A percentile compares a stretch with the other conserved stretches of the same genome.
These are phyloP conservation scores for Penstemon barbatus DNA, from an alignment of 257 asterid species.

Conservation along the genomic window DNA sequence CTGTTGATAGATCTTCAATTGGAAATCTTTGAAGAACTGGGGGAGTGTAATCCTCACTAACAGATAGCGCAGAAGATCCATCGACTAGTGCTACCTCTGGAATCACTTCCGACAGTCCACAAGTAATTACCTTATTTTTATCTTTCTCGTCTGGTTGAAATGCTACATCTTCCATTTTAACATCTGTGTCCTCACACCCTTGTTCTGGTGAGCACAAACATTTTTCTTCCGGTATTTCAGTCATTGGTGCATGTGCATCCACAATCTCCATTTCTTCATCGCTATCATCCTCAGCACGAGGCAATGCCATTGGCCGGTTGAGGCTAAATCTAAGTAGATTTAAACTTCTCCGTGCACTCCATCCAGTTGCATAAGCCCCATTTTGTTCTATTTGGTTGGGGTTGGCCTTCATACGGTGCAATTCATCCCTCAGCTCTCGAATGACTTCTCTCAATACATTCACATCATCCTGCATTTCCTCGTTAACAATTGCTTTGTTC, in stretches of 20 bases:
- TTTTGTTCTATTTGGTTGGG: conserved; percentile 48
- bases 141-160: conserved; percentile 44
- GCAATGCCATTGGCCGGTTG: conserved; percentile 74
- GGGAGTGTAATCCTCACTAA: conserved; percentile 29
- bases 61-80: conserved; percentile 30
- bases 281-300: conserved; percentile 69
- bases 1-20: conserved; percentile 30
- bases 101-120: conserved; percentile 19
- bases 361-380: conserved; percentile 67
- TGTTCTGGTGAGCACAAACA: conserved; percentile 34
- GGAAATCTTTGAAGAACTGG: conserved; percentile 24
- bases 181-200: conserved; percentile 56
- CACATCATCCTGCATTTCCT: conserved; percentile 96
- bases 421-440: conserved; percentile 88
- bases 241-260: conserved; percentile 39
- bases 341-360: conserved; percentile 95
- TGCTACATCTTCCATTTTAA: conserved; percentile 69
- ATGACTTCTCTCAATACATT: conserved; percentile 80
- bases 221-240: conserved; percentile 34
- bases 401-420: conserved; percentile 70
- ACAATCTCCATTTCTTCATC: conserved; percentile 98
- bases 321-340: conserved; percentile 87
- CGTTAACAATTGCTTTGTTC: conserved; percentile 87
- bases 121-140: conserved; percentile 26
- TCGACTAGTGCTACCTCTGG: conserved; percentile 24